A percentile compares a stretch with the other conserved stretches of the same genome.
These are phyloP conservation scores for Boletus rex-veris DNA, from an alignment of 768 basidiomycete genomes.

Conservation along the genomic window DNA sequence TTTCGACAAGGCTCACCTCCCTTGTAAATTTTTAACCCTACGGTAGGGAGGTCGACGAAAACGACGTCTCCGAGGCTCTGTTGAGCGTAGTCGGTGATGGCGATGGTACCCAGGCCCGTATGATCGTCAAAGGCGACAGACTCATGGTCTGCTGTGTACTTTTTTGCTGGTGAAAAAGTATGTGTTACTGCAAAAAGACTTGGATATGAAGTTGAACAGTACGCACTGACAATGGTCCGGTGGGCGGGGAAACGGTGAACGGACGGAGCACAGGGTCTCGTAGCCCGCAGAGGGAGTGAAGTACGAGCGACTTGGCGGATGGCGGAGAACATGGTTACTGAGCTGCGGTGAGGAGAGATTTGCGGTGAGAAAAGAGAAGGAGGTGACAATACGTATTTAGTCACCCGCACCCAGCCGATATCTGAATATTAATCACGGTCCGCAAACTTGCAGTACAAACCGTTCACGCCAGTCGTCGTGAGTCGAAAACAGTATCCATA, in stretches of 20 bases:
- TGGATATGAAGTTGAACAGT: background rate
- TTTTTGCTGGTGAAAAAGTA: conserved; percentile 17
- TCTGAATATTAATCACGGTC: too few relatives aligned
- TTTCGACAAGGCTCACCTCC: conserved; percentile 57
- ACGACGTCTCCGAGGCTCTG: conserved; percentile 92
- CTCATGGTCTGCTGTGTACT: conserved; percentile 88
- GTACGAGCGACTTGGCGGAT: conserved; percentile 13
- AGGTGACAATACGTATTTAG: background rate
- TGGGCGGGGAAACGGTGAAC: conserved; percentile 3
- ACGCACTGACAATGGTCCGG: conserved; percentile 30
- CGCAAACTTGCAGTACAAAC: too few relatives aligned
- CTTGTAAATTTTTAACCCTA: conserved; percentile 58
- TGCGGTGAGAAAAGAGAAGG: conserved; percentile 42
- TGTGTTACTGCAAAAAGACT: background rate
- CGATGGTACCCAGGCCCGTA: conserved; percentile 74
- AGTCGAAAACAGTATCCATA: too few relatives aligned
- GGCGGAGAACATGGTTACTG: conserved; percentile 17
- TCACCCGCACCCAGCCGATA: too few relatives aligned
- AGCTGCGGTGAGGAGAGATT: too few relatives aligned
- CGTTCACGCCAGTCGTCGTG: too few relatives aligned
- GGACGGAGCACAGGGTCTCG: background rate
- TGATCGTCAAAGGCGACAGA: conserved; percentile 72
- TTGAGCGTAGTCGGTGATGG: conserved; percentile 92
- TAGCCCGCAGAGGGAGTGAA: conserved; percentile 2
- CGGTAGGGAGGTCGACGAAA: conserved; percentile 83